Evolutionary conservation across 192 early-diverging fungal genomes (phyloP).

Genomic region (Backusella mclennaniae): DNA sequence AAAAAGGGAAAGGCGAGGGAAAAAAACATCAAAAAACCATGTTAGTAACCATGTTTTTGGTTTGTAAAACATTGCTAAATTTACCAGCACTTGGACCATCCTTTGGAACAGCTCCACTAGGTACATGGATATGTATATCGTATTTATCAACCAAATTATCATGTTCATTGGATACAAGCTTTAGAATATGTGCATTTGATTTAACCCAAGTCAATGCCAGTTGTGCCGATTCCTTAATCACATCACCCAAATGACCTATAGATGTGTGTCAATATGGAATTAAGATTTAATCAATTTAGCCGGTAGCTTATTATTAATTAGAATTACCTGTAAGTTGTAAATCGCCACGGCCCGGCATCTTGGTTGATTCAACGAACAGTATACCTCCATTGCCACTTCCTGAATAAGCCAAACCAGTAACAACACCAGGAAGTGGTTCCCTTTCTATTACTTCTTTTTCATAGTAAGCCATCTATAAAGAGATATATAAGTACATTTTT

Average conservation of each 20-base stretch:
- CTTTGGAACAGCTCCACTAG: slow-evolving; percentile 77
- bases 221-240: slow-evolving; percentile 82
- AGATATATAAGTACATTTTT: background rate
- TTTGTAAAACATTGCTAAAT: background rate
- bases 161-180: slow-evolving; percentile 39
- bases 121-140: slow-evolving; percentile 85
- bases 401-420: slow-evolving; percentile 82
- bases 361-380: slow-evolving; percentile 77
- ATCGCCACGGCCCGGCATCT: slow-evolving; percentile 69
- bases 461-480: slow-evolving; percentile 48
- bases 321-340: slow-evolving; percentile 59
- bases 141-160: slow-evolving; percentile 44
- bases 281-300: background rate
- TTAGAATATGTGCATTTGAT: slow-evolving; percentile 56
- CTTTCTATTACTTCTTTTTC: slow-evolving; percentile 61
- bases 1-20: background rate
- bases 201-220: slow-evolving; percentile 77
- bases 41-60: background rate
- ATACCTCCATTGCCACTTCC: slow-evolving; percentile 70
- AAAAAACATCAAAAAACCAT: background rate
- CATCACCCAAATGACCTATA: slow-evolving; percentile 70
- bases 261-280: background rate
- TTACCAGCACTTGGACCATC: slow-evolving; percentile 73
- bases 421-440: slow-evolving; percentile 63
- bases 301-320: background rate